Base-by-base conservation (phyloP, 495 filamentous ascomycete species). In the Clohesyomyces aquaticus region DNA sequence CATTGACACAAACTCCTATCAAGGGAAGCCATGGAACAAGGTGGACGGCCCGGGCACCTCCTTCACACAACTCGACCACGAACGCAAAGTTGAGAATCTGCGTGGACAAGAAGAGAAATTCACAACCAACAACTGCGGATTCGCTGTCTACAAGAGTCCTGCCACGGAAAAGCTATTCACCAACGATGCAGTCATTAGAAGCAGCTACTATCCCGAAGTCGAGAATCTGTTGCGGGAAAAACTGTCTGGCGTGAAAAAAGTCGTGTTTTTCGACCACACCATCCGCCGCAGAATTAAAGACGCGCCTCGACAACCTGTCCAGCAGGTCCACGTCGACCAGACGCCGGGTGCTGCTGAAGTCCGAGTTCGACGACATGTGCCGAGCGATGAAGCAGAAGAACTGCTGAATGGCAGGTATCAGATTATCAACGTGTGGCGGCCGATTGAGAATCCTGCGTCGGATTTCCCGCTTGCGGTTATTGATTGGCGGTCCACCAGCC, bases 371-470 rank as follows among this genome's bases (percentile, higher is more conserved):
- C 66, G 73, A 8, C 74, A 77, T 61, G 41, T 75, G 22, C 73
- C 73, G 10, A 54, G 82, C 0, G 82, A 82, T 10, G 85, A 89
- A 29, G 87, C 87, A 0, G 77, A 80, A 1, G 73, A 78, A 69
- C 79, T 91, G 0, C 73, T 88, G 6, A 79, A 85, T 66, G 82
- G 82, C 22, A 81, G 88, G 8, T 87, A 84, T 69, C 87, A 91
- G 71, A 88, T 91, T 71, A 89, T 91, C 77, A 91, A 91, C 65
- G 87, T 90, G 59, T 91, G 88, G 88, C 84, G 88, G 0, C 88
- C 88, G 0, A 89, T 91, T 66, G 81, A 82, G 61, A 80, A 74
- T 47, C 62, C 71, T 11, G 74, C 74, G 0, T 64, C 68, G 3
- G 74, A 77, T 51, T 71, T 71, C 56, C 74, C 74, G 3, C 71